Base-by-base conservation (phyloP, 208 protist species). In the Leptomonas pyrrhocoris region DNA sequence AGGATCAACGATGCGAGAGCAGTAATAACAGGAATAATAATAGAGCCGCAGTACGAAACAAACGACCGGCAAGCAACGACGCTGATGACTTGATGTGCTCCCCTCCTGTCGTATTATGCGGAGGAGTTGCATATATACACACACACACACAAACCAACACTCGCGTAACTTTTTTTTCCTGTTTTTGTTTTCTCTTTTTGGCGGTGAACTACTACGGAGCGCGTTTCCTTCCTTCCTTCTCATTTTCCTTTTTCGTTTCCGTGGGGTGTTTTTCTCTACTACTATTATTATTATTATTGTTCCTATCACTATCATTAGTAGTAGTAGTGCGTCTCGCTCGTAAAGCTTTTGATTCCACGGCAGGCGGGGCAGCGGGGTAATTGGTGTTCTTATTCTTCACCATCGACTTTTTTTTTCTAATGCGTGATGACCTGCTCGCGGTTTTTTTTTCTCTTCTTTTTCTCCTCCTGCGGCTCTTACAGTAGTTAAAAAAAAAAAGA, bases 221-320 rank as follows among this genome's bases (percentile, higher is more conserved):
- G n/a, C n/a, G n/a, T 65, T 62, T 34, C 30, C n/a, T 64, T 16
- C 23, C 51, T 30, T 16, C 54, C n/a, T 31, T 21, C 36, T 27
- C 51, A 5, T 30, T 54, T 51, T 15, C 25, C 21, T 54, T 64
- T 49, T 61, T 61, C 19, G 40, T 59, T 36, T 59, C 18, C 23
- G 15, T 38, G 23, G 5, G 5, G 6, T 38, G 23, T 57, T 38
- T 38, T n/a, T 34, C 18, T 40, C 16, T 8, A 11, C 8, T 54
- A 31, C 7, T 54, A 25, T 30, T 30, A 31, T 31, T 31, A 31
- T 30, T 30, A 54, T 57, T 30, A 38, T 12, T 38, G 38, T 6
- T 34, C 23, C n/a, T 51, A 19, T 13, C 46, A 9, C 46, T 13
- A 9, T 13, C 46, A 8, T 21, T 13, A n/a, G n/a, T n/a, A n/a